Conservation (phyloP, 1,284 basidiomycete genomes). For the Ustilago trichophora region DNA sequence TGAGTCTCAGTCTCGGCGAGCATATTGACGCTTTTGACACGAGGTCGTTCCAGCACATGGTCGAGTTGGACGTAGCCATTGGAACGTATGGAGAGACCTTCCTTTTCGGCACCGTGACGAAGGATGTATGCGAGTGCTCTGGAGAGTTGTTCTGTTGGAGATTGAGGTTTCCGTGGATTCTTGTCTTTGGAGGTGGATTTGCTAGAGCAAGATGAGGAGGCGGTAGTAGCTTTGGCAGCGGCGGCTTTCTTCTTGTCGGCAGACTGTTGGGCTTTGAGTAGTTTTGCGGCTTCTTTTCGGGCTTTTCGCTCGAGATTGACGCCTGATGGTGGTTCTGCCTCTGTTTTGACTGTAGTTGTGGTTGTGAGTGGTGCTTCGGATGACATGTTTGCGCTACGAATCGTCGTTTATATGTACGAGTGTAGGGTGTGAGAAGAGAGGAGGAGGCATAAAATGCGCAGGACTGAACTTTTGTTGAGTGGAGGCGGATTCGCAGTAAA, state of each 20-base stretch:
- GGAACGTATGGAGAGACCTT: constrained; percentile 76
- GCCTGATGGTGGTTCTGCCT: background rate
- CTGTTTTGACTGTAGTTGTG: background rate
- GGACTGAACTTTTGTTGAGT: background rate
- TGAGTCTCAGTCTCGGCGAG: constrained; percentile 23
- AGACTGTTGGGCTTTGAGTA: constrained; percentile 21
- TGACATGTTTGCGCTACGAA: constrained; percentile 3
- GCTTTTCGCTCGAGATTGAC: constrained; percentile 41
- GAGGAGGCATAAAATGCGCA: too few relatives aligned
- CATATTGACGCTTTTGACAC: constrained; percentile 56
- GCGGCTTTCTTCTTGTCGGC: constrained; percentile 25
- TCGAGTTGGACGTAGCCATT: constrained; percentile 82
- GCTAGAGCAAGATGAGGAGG: constrained; percentile 1
- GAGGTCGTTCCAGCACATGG: constrained; percentile 68
- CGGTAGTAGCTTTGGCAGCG: constrained; percentile 1
- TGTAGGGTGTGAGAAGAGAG: too few relatives aligned
- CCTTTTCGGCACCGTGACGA: constrained; percentile 81
- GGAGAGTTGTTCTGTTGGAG: constrained; percentile 69
- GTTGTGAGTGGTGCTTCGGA: background rate
- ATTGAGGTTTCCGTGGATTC: constrained; percentile 1
- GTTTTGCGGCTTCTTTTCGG: constrained; percentile 48
- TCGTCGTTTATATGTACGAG: too few relatives aligned
- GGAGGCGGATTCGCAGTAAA: too few relatives aligned
- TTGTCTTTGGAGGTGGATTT: background rate
- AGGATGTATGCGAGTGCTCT: constrained; percentile 86